Base-by-base conservation (phyloP, 2,329 filamentous ascomycete species). In the Hypoxylon sp. region DNA sequence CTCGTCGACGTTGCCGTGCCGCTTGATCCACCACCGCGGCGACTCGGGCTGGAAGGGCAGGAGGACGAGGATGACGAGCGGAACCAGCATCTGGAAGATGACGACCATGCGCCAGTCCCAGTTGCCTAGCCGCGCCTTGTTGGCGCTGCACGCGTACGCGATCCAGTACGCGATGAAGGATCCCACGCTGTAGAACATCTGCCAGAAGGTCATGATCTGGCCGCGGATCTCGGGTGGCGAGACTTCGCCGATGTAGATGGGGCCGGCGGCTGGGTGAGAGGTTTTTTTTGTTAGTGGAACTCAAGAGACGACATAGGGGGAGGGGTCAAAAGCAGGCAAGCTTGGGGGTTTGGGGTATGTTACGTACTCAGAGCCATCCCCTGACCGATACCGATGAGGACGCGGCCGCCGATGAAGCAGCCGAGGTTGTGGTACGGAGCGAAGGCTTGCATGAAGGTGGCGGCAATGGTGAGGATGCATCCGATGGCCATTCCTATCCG, bases 81-180 rank as follows among this genome's bases (percentile, higher is more conserved):
- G 89, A 22, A 91, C 82, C n/a, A 92, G 75, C 50, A 91, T 80
- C 77, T 92, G 89, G 81, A 91, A 91, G 65, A 92, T 87, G 65
- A 91, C 85, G 13, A 91, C 87, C 80, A 91, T 85, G 70, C 85
- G 86, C 89, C 89, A 91, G 76, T 91, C 88, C 89, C 89, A 91
- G 69, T 92, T 81, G 39, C 89, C 89, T 4, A 91, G 82, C 43
- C 69, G 78, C 43, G 78, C 69, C 44, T 80, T 79, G 75, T 90
- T 78, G 71, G 86, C 80, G 34, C 82, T 82, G 73, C 86, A 87
- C 15, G 84, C 88, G 68, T 84, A 91, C 74, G 87, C 88, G 72
- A 91, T 86, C 88, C 80, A 81, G 78, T 86, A 88, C 52, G 86
- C 87, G 68, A 90, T 85, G 76, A 89, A 90, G 13, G 82, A 85